Base-by-base conservation (phyloP, 345 rosid genomes). In the Dipteronia dyeriana region DNA sequence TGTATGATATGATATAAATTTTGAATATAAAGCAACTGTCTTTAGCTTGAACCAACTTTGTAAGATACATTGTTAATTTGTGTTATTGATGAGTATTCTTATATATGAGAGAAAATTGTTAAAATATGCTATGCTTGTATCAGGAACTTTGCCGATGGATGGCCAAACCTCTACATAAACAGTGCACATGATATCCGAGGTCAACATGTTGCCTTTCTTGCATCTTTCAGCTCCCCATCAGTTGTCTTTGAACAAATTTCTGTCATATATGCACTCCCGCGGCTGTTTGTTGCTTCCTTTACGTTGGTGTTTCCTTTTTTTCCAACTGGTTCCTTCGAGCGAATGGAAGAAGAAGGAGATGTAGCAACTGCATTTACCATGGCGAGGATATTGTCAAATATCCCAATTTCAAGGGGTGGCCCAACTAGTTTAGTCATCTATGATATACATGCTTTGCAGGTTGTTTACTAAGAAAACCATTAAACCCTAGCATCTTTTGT, bases 311-410 rank as follows among this genome's bases (percentile, higher is more conserved):
- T 96, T 76, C 97, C 99, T 19, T 96, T 94, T 90, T 96, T 96
- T 79, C 98, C 99, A 9, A 96, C 99, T 71, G 99, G 98, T 63
- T 92, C 98, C 73, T 94, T 96, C 60, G 99, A 96, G 86, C 90
- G 98, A 70, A 96, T 96, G 99, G 99, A 96, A 80, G 98, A 94
- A 75, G 99, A 96, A 85, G 99, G 99, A 62, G 98, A 96, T 80
- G 98, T 96, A 26, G 98, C 99, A 39, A 96, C 98, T 83, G 99
- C 98, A 4, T 94, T 96, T 81, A 92, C 99, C 79, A 89, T 96
- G 98, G 97, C 99, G 0, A 91, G 97, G 87, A 92, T 94, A 79
- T 83, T 96, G 62, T 96, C 99, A 3, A 94, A 96, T 68, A 94
- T 96, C 78, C 99, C 99, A 41, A 90, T 91, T 66, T 92, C 99